Base-by-base conservation (phyloP, 148 eudicot genomes). In the Silene uniflora region DNA sequence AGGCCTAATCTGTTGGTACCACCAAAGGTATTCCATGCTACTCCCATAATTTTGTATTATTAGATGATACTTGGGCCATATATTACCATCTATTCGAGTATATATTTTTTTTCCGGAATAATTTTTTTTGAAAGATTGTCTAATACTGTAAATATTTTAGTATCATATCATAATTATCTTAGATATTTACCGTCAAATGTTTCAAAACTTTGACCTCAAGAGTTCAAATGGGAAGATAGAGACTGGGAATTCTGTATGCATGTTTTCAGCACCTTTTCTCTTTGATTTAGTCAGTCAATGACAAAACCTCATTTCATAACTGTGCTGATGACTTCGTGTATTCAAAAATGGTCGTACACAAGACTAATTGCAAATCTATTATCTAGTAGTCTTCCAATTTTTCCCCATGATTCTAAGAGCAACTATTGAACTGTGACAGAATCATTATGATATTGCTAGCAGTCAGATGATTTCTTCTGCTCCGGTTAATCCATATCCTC, bases 1-100 rank as follows among this genome's bases (percentile, higher is more conserved):
- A 69, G 59, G 59, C 14, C 19, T 69, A 46, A 23, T 52, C 35
- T 52, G 62, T 71, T 71, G 73, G 62, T 24, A n/a, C 12, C 42
- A n/a, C 73, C 73, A 71, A 71, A 71, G 73, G 61, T 71, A 47
- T 17, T 17, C 3, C 62, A 71, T 7, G 27, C 44, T 55, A 69
- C 56, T 52, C 56, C 56, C 56, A 2, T 2, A 23, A 54, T 1
- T 71, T 25, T 25, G 17, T 10, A 52, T 52, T 52, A 11, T 0
- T 52, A 1, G 16, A 52, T 52, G 56, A 52, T 52, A 12, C 56
- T 52, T 12, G 14, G 56, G 56, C 56, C 18, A 52, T 49, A 49
- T 13, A 13, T 11, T 52, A 52, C 56, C 17, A 42, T 49, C 8
- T 52, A 11, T 27, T 3, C 21, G 27, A 4, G 21, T 54, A 6